Conservation (phyloP, 805 yeast species). For the Kuraishia borneana region DNA sequence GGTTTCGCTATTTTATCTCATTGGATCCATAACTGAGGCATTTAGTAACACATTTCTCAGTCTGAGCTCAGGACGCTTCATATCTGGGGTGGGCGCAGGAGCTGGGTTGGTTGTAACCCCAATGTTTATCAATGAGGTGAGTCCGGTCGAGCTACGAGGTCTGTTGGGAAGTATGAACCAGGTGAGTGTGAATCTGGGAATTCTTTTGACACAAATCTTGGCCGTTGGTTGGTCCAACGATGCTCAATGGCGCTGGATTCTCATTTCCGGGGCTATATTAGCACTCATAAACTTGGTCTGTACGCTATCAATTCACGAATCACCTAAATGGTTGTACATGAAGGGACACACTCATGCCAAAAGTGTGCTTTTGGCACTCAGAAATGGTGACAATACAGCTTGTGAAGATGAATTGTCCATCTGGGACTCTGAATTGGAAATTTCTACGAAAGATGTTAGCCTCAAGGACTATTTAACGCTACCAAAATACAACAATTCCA, state of each 20-base stretch:
- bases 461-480: conserved; percentile 35
- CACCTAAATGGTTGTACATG: conserved; percentile 70
- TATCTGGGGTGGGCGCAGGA: conserved; percentile 85
- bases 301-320: conserved; percentile 41
- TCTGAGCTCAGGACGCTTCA: conserved; percentile 57
- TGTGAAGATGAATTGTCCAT: conserved; percentile 13
- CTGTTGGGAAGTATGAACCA: conserved; percentile 85
- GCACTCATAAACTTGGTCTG: conserved; percentile 37
- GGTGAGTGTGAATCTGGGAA: conserved; percentile 77
- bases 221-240: conserved; percentile 61
- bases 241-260: conserved; percentile 60
- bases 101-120: conserved; percentile 80
- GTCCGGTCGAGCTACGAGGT: conserved; percentile 64
- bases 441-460: conserved; percentile 14
- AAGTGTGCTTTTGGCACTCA: conserved; percentile 25
- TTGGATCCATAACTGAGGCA: conserved; percentile 58
- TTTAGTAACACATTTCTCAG: conserved; percentile 27
- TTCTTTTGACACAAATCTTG: conserved; percentile 63
- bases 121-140: conserved; percentile 65
- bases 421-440: conserved; percentile 18
- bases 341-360: conserved; percentile 22
- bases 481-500: conserved; percentile 43
- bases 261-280: conserved; percentile 48
- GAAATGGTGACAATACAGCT: conserved; percentile 7
- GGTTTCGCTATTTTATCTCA: conserved; percentile 37